Evolutionary conservation across 352 stramenopile genomes (phyloP).

Genomic region (Phytophthora pisi): DNA sequence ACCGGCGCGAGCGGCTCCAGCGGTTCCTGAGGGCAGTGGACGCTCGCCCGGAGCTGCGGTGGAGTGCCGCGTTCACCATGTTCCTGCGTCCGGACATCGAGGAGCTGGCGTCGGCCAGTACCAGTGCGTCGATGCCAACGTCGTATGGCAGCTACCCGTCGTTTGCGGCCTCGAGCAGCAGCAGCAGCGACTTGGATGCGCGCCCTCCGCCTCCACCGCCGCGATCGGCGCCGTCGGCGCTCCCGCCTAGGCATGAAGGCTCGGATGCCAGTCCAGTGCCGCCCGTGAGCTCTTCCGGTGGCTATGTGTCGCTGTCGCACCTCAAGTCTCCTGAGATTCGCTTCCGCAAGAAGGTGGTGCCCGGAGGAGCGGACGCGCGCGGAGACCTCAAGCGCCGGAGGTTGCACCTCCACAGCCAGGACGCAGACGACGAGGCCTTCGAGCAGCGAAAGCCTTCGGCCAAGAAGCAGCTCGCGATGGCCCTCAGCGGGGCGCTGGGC

Average conservation of each 20-base stretch:
- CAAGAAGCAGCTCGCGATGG: conserved; percentile 39
- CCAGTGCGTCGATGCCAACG: conserved; percentile 13
- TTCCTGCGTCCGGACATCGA: conserved; percentile 72
- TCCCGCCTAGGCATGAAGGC: conserved; percentile 28
- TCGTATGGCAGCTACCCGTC: conserved; percentile 38
- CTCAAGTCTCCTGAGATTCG: conserved; percentile 79
- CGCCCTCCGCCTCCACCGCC: conserved; percentile 20
- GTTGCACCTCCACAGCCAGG: conserved; percentile 46
- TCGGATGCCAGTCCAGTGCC: conserved; percentile 25
- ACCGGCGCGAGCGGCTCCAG: conserved; percentile 66
- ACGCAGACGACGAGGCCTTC: conserved; percentile 36
- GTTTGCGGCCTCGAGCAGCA: conserved; percentile 27
- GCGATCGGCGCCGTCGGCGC: conserved; percentile 20
- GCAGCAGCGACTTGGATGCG: conserved; percentile 34
- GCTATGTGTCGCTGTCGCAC: conserved; percentile 79
- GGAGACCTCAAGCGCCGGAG: conserved; percentile 66
- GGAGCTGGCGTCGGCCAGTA: conserved; percentile 31
- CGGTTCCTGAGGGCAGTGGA: conserved; percentile 68
- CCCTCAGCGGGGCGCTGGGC: conserved; percentile 33
- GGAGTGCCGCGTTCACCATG: conserved; percentile 56
- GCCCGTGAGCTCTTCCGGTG: conserved; percentile 49
- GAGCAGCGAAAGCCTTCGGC: conserved; percentile 32
- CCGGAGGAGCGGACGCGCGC: conserved; percentile 42
- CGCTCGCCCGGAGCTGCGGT: conserved; percentile 60
- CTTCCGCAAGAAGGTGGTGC: conserved; percentile 56